A percentile compares a stretch with the other conserved stretches of the same genome.
Conservation (phyloP, 1,284 basidiomycete genomes). For the Irpex sp. region DNA sequence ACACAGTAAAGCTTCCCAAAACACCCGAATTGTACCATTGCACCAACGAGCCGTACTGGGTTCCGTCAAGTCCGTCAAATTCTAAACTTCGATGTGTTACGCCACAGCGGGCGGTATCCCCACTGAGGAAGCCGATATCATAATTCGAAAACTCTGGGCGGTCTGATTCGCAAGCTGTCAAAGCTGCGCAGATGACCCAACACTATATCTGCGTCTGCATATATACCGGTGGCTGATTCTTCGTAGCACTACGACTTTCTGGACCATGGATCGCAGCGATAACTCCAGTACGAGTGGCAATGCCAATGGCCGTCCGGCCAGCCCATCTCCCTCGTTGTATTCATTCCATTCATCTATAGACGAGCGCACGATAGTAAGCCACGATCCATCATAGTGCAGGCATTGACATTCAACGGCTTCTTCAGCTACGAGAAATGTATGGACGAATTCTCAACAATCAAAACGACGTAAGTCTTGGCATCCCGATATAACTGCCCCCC, state of each 20-base stretch:
- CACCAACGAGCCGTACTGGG: slow-evolving; percentile 7
- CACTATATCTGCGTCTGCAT: background rate
- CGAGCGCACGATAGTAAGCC: slow-evolving; percentile 25
- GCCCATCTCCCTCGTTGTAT: slow-evolving; percentile 31
- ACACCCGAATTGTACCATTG: slow-evolving; percentile 4
- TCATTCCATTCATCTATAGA: slow-evolving; percentile 32
- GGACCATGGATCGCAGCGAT: slow-evolving; percentile 12
- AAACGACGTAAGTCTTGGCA: slow-evolving; percentile 26
- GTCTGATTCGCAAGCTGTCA: background rate
- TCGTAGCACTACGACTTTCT: background rate
- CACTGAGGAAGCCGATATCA: background rate
- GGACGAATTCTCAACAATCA: slow-evolving; percentile 30
- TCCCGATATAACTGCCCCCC: background rate
- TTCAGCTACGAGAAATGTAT: slow-evolving; percentile 29
- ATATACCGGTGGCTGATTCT: background rate
- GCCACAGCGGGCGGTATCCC: background rate
- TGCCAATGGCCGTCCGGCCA: slow-evolving; percentile 16
- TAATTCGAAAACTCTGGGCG: background rate
- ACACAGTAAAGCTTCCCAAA: background rate
- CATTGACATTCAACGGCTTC: background rate
- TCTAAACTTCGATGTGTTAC: background rate
- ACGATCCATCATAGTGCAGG: background rate
- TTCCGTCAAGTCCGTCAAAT: slow-evolving; percentile 12
- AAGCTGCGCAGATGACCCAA: background rate
- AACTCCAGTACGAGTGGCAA: slow-evolving; percentile 4